Evolutionary conservation across 805 yeast genomes (phyloP).

Genomic region (Tanozyma kutaoensis): DNA sequence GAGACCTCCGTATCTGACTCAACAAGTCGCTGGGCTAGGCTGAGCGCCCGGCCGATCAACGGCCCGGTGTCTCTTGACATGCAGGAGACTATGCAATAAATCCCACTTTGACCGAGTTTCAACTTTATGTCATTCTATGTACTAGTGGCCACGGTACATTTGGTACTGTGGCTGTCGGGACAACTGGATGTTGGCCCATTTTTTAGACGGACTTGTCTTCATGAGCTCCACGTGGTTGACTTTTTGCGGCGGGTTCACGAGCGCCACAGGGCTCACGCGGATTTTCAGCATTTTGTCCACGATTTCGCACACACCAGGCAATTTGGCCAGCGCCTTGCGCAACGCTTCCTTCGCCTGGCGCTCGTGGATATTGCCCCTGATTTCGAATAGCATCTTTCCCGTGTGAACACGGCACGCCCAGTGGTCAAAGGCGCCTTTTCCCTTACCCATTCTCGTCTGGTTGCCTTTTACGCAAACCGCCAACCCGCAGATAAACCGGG

Average conservation of each 20-base stretch:
- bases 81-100: background rate
- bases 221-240: conserved; percentile 43
- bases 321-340: conserved; percentile 79
- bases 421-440: conserved; percentile 94
- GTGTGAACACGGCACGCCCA: conserved; percentile 97
- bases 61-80: conserved; percentile 17
- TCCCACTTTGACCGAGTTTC: background rate
- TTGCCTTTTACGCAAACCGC: conserved; percentile 96
- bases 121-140: background rate
- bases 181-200: conserved; percentile 40
- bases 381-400: conserved; percentile 84
- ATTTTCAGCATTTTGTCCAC: conserved; percentile 49
- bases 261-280: conserved; percentile 54
- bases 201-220: conserved; percentile 50
- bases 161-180: conserved; percentile 38
- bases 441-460: conserved; percentile 99
- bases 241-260: conserved; percentile 31
- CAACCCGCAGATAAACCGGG: conserved; percentile 70
- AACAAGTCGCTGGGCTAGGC: conserved; percentile 14
- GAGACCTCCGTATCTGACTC: conserved; percentile 29
- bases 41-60: conserved; percentile 15
- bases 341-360: conserved; percentile 81
- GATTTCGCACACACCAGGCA: conserved; percentile 88
- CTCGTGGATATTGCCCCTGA: conserved; percentile 72
- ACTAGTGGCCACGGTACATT: conserved; percentile 48